phyloP scores from a whole-genome alignment of 225 moss, liverwort and hornwort species.

The Marchantia paleacea region DNA sequence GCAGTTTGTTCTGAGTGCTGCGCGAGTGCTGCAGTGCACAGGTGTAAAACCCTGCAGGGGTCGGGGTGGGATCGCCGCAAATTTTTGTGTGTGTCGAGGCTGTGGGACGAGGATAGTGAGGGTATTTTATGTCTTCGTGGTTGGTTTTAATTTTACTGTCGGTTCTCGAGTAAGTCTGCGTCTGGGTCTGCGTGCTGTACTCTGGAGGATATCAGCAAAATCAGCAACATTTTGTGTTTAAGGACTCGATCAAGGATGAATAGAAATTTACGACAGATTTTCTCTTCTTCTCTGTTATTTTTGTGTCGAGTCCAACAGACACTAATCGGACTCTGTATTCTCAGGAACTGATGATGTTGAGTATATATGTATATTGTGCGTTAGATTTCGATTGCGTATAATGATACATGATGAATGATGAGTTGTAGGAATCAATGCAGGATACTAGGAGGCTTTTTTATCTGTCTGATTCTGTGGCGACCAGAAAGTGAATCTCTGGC shows the following conservation, averaged over 20 bases:
- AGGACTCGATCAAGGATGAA: background rate
- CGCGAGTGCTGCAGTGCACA: background rate
- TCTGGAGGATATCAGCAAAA: background rate
- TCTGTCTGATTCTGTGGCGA: background rate
- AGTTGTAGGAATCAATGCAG: background rate
- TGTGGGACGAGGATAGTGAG: background rate
- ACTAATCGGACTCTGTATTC: background rate
- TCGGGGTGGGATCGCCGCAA: slow-evolving; percentile 7
- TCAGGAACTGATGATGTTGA: background rate
- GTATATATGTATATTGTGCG: background rate
- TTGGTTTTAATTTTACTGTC: background rate
- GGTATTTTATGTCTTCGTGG: background rate
- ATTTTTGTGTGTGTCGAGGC: background rate
- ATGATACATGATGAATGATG: background rate
- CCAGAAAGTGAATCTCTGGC: background rate
- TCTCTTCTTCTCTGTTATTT: background rate
- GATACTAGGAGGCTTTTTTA: background rate
- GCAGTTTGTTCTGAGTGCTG: background rate
- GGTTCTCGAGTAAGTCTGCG: background rate
- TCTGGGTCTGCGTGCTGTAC: slow-evolving; percentile 2
- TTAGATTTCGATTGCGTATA: background rate
- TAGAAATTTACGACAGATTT: background rate
- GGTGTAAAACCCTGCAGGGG: background rate
- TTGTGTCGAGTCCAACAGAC: background rate
- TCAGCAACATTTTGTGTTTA: background rate